Base-by-base conservation (phyloP, 495 filamentous ascomycete species). In the Darksidea phi region DNA sequence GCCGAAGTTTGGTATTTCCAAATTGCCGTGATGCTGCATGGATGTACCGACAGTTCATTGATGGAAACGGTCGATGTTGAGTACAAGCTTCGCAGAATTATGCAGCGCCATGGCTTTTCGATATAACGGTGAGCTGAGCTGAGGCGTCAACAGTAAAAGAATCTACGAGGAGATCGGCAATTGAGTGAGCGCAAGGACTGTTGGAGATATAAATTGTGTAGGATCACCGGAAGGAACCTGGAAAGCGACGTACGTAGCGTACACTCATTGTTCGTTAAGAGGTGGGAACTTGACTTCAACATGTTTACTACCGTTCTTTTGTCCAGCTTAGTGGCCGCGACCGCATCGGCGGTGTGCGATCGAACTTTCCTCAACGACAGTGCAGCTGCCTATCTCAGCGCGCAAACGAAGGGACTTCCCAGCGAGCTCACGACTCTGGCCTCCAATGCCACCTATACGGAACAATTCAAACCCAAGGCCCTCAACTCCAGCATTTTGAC, bases 401-500 rank as follows among this genome's bases (percentile, higher is more conserved):
- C 55, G 6, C 62, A 65, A 55, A 34, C 8, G 1, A 48, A 54
- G 28, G 56, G 56, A 11, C 15, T 25, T 3, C 24, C 23, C 37
- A 28, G 46, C 36, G 47, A n/a, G 1, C 4, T 64, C 10, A 23
- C 42, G 11, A 23, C 38, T 11, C 46, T 57, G 3, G 3, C 48
- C 32, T 15, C 37, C 17, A 56, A 54, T 38, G 17, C 43, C 1
- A 42, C 24, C 55, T 65, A 65, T 34, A 59, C 56, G 47, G 62
- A 65, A 20, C 49, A 65, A 57, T 56, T 51, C 50, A 49, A 54
- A 2, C 34, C 54, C 26, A 56, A 56, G 11, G 28, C 51, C 15
- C 25, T 43, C 34, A 36, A 34, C 12, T 17, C 20, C 24, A 41
- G 20, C n/a, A 34, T 54, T 15, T 20, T 43, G 10, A 43, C 36